These are phyloP conservation scores for Carpinus viminea DNA, from an alignment of 306 rosid genomes.

Conservation along the genomic window DNA sequence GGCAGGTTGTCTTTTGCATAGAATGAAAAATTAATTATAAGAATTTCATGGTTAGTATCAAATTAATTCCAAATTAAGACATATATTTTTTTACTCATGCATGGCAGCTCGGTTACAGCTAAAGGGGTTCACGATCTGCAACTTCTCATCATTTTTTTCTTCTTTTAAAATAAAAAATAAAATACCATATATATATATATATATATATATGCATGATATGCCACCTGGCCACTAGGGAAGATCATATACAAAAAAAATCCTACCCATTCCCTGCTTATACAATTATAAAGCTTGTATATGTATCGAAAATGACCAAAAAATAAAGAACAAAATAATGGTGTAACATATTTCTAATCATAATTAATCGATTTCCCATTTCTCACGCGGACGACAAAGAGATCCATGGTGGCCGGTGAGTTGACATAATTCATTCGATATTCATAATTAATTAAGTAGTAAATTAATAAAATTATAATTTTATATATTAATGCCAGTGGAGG, in stretches of 20 bases:
- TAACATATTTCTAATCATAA: background rate
- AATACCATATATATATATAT: background rate
- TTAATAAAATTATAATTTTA: too few relatives aligned
- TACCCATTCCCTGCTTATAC: background rate
- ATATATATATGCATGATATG: background rate
- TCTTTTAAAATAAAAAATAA: background rate
- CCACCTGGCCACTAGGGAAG: background rate
- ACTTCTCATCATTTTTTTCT: background rate
- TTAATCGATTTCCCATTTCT: background rate
- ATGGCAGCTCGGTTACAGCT: background rate
- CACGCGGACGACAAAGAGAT: slow-evolving; percentile 26
- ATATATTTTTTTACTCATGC: background rate
- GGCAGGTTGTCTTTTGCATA: background rate
- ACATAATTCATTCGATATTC: background rate
- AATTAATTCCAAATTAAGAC: background rate
- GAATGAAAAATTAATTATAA: background rate
- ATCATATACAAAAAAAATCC: slow-evolving; percentile 1
- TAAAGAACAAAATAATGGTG: background rate
- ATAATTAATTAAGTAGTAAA: background rate
- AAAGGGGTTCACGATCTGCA: background rate
- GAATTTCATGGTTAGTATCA: background rate
- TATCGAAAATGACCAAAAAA: slow-evolving; percentile 1
- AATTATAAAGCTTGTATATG: background rate
- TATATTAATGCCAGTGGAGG: background rate
- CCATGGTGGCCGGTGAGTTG: slow-evolving; percentile 10